Conservation (phyloP, 192 early-diverging fungal genomes). For the Funneliformis geosporum region DNA sequence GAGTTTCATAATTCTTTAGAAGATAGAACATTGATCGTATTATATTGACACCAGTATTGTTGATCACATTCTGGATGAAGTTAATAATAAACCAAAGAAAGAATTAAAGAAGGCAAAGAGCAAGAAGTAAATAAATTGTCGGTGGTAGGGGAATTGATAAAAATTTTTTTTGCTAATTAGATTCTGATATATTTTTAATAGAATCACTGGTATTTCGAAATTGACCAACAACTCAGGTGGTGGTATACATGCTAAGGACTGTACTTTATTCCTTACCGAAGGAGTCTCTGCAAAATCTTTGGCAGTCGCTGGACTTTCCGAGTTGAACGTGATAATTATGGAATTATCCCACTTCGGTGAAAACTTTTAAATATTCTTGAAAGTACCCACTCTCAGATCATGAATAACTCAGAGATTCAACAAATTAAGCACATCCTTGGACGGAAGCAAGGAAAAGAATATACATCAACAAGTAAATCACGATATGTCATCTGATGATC, state of each 20-base stretch:
- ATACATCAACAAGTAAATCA: constrained; percentile 69
- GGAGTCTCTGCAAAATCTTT: constrained; percentile 94
- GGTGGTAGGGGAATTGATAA: no score
- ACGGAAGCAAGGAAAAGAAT: constrained; percentile 83
- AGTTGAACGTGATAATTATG: constrained; percentile 85
- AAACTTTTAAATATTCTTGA: constrained; percentile 98
- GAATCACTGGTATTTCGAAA: constrained; percentile 78
- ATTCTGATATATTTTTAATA: no score
- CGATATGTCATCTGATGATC: constrained; percentile 97
- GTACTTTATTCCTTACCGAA: constrained; percentile 97
- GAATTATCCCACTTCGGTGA: constrained; percentile 94
- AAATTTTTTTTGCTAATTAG: no score
- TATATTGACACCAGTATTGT: no score
- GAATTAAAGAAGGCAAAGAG: constrained; percentile 83
- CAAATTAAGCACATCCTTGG: constrained; percentile 93
- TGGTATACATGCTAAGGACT: constrained; percentile 70
- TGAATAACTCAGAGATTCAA: constrained; percentile 82
- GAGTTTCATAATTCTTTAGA: no score
- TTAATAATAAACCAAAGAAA: constrained; percentile 69
- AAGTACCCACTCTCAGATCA: constrained; percentile 66
- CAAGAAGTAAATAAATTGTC: no score
- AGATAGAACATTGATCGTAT: no score
- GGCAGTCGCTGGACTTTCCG: constrained; percentile 80
- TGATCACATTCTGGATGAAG: constrained; percentile 73
- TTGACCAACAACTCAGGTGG: no score